These are phyloP conservation scores for Prinsepia uniflora DNA, from an alignment of 306 rosid species.

Conservation along the genomic window DNA sequence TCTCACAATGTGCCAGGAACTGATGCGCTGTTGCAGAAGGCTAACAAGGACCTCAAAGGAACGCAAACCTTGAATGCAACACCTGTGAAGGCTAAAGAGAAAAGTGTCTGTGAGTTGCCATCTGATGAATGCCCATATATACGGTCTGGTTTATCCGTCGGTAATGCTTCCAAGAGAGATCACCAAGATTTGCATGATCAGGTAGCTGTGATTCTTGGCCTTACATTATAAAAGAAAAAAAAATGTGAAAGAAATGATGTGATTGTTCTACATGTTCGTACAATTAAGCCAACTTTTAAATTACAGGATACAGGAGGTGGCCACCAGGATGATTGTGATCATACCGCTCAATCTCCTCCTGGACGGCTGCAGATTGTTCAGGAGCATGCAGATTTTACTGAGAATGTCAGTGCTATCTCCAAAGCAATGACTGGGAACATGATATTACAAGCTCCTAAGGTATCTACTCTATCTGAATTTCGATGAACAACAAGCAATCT, in stretches of 20 bases:
- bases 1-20: constrained; percentile 20
- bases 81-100: constrained; percentile 21
- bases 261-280: constrained; percentile 3
- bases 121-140: constrained; percentile 25
- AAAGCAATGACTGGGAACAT: constrained; percentile 29
- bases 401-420: constrained; percentile 29
- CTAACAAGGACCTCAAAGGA: constrained; percentile 17
- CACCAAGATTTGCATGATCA: constrained; percentile 33
- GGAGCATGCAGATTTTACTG: constrained; percentile 23
- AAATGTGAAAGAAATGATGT: constrained; percentile 15
- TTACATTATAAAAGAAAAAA: background rate
- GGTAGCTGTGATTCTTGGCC: constrained; percentile 29
- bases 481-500: background rate
- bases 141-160: constrained; percentile 10
- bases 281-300: constrained; percentile 19
- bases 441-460: constrained; percentile 38
- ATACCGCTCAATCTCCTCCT: constrained; percentile 23
- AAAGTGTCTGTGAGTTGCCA: constrained; percentile 25
- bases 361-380: constrained; percentile 33
- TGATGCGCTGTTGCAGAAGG: constrained; percentile 9
- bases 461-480: constrained; percentile 20
- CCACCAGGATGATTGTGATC: constrained; percentile 26
- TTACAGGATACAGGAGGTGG: constrained; percentile 29
- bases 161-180: constrained; percentile 20
- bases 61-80: constrained; percentile 20